A percentile compares a stretch with the other conserved stretches of the same genome.
phyloP scores from a whole-genome alignment of 202 grass and related monocot species.

The Digitaria exilis region DNA sequence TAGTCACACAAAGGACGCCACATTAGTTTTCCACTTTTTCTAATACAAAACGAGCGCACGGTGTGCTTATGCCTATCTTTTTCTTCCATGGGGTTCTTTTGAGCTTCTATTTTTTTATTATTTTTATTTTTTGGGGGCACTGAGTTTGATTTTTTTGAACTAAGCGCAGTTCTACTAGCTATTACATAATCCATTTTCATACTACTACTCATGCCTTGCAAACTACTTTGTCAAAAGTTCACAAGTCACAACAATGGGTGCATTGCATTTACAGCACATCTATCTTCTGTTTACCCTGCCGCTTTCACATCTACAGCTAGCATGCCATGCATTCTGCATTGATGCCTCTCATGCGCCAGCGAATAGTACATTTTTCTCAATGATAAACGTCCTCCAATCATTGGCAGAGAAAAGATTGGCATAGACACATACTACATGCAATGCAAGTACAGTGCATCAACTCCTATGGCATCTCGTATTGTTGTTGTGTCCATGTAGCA shows the following conservation, averaged over 20 bases:
- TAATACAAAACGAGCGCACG: background rate
- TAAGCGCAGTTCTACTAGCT: background rate
- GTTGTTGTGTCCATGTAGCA: background rate
- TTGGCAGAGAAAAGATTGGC: slow-evolving; percentile 45
- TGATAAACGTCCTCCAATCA: slow-evolving; percentile 33
- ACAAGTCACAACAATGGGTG: background rate
- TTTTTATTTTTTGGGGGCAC: background rate
- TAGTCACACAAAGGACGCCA: background rate
- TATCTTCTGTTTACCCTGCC: background rate
- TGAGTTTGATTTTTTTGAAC: background rate
- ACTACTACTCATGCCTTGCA: background rate
- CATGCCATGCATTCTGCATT: background rate
- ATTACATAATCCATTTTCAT: too few relatives aligned
- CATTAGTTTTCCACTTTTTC: background rate
- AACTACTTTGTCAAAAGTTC: background rate
- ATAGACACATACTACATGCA: background rate
- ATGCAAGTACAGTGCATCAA: background rate
- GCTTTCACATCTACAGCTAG: background rate
- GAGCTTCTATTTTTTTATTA: background rate
- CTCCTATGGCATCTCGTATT: background rate
- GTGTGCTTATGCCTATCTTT: background rate
- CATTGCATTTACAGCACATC: background rate
- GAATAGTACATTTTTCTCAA: background rate
- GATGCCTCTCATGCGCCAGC: background rate
- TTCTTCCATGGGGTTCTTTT: background rate